phyloP scores from a whole-genome alignment of 805 yeast genomes.

The Cyberlindnera misumaiensis region DNA sequence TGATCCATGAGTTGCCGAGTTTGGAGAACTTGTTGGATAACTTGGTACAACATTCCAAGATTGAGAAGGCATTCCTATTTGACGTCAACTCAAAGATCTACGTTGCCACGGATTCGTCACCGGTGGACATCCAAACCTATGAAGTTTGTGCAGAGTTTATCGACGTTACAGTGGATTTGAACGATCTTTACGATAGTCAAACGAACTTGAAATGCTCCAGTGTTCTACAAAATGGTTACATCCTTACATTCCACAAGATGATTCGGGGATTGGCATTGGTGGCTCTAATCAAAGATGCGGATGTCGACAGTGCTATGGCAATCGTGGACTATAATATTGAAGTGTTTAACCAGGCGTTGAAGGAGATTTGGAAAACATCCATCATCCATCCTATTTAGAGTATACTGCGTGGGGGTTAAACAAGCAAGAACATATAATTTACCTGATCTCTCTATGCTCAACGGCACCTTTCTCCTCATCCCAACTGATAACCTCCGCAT shows the following conservation, averaged over 20 bases:
- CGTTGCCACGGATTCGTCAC: slow-evolving; percentile 92
- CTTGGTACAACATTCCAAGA: slow-evolving; percentile 78
- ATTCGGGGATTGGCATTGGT: slow-evolving; percentile 88
- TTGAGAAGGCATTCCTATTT: slow-evolving; percentile 89
- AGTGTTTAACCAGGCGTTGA: slow-evolving; percentile 68
- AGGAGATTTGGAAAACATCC: slow-evolving; percentile 47
- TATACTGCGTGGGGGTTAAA: too few species aligned
- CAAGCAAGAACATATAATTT: background rate
- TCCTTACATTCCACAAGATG: slow-evolving; percentile 83
- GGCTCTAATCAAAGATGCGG: slow-evolving; percentile 59
- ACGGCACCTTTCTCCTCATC: slow-evolving; percentile 7
- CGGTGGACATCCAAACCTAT: slow-evolving; percentile 91
- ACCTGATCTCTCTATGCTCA: slow-evolving; percentile 4
- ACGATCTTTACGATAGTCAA: slow-evolving; percentile 49
- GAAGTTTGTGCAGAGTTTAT: slow-evolving; percentile 97
- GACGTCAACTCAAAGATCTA: slow-evolving; percentile 90
- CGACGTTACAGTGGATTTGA: slow-evolving; percentile 86
- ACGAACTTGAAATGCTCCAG: slow-evolving; percentile 55
- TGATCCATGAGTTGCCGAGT: slow-evolving; percentile 82
- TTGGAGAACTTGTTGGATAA: slow-evolving; percentile 85
- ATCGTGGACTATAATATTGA: slow-evolving; percentile 87
- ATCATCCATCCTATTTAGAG: slow-evolving; percentile 5
- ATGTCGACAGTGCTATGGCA: slow-evolving; percentile 43
- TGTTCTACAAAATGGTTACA: slow-evolving; percentile 74
- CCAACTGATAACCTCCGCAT: background rate